These are phyloP conservation scores for Fomitiporia mediterranea DNA, from an alignment of 1,284 basidiomycete genomes.

Conservation along the genomic window DNA sequence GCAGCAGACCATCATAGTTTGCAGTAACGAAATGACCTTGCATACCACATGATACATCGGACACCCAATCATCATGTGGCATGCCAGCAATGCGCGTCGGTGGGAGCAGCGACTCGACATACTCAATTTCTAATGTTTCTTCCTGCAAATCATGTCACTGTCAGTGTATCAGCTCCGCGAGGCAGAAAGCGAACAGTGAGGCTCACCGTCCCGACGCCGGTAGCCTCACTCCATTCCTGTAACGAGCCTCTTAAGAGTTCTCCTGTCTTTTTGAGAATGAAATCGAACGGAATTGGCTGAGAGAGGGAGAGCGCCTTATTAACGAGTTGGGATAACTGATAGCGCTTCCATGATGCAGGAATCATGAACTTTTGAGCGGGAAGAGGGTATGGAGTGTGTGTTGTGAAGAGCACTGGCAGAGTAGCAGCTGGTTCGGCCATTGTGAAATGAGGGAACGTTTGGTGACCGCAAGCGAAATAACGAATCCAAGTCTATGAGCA, in stretches of 20 bases:
- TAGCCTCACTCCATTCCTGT: constrained; percentile 72
- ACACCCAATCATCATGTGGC: constrained; percentile 94
- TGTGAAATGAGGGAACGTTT: no score
- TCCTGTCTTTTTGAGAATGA: constrained; percentile 68
- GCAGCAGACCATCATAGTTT: constrained; percentile 77
- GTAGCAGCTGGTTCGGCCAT: not conserved
- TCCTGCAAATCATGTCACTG: constrained; percentile 44
- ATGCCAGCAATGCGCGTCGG: constrained; percentile 79
- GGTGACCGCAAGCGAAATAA: no score
- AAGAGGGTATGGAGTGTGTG: constrained; percentile 75
- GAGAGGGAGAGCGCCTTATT: constrained; percentile 86
- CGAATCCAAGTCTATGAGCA: no score
- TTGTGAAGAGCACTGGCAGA: constrained; percentile 73
- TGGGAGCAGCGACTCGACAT: constrained; percentile 89
- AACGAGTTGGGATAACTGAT: constrained; percentile 96
- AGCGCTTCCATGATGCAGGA: constrained; percentile 85
- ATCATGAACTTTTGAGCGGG: constrained; percentile 94
- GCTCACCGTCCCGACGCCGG: constrained; percentile 64
- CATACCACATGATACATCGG: constrained; percentile 68
- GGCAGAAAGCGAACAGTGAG: constrained; percentile 13
- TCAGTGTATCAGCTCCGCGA: constrained; percentile 17
- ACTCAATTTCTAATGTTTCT: constrained; percentile 90
- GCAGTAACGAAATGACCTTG: constrained; percentile 70
- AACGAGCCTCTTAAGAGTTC: constrained; percentile 75
- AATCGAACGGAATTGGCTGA: constrained; percentile 89